A percentile compares a stretch with the other conserved stretches of the same genome.
phyloP scores from a whole-genome alignment of 2,329 filamentous ascomycete genomes.

The Madurella fahalii region DNA sequence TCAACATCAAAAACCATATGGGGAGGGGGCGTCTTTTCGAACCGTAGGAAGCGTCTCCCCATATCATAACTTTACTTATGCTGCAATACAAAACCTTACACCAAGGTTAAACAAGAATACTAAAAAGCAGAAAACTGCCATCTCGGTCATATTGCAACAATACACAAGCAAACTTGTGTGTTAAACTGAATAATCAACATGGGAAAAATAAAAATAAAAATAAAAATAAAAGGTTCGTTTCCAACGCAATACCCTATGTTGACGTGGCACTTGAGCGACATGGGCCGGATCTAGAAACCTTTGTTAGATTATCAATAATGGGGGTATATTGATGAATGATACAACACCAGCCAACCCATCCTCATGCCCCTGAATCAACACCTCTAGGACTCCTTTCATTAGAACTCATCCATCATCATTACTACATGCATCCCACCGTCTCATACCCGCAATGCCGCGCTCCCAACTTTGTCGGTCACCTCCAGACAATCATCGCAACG shows the following conservation, averaged over 20 bases:
- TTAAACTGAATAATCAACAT: too few species aligned
- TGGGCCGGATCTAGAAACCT: too few species aligned
- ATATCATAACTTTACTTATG: too few species aligned
- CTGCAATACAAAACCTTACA: too few species aligned
- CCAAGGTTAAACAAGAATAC: too few species aligned
- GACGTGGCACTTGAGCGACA: too few species aligned
- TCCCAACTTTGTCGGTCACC: neutral
- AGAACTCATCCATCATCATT: neutral
- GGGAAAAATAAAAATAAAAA: too few species aligned
- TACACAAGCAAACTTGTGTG: neutral
- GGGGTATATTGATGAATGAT: neutral
- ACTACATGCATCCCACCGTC: neutral
- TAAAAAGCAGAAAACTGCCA: neutral
- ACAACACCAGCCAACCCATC: neutral
- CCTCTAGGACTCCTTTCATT: neutral
- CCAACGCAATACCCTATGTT: too few species aligned
- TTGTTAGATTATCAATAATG: neutral
- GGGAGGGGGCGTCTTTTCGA: too few species aligned
- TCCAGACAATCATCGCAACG: slow-evolving; percentile 3
- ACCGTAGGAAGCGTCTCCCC: too few species aligned
- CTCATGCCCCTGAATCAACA: neutral
- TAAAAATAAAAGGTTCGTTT: too few species aligned
- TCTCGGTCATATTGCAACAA: neutral
- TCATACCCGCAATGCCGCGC: neutral
- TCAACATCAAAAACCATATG: neutral